A percentile compares a stretch with the other conserved stretches of the same genome.
Evolutionary conservation across 257 asterid genomes (phyloP).

Genomic region (Nicotiana benthamiana): DNA sequence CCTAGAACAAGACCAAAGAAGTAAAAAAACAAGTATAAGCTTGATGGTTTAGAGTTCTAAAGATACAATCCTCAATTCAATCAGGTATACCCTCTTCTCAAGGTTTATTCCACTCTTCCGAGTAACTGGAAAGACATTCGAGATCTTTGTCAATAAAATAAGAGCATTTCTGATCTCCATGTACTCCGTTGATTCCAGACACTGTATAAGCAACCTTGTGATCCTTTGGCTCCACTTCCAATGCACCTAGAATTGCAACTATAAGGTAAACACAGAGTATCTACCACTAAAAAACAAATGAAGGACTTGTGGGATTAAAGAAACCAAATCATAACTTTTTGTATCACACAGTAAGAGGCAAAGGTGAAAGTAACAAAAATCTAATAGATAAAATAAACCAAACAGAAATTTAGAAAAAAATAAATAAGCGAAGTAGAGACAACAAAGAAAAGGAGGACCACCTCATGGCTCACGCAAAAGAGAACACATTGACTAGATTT

Average conservation of each 20-base stretch:
- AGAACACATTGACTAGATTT: background rate
- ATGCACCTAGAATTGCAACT: constrained; percentile 51
- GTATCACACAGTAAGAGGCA: background rate
- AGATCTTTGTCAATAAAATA: constrained; percentile 77
- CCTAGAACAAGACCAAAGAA: constrained; percentile 37
- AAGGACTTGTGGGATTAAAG: background rate
- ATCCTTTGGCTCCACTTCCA: constrained; percentile 99
- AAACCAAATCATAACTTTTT: background rate
- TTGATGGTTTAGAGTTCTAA: background rate
- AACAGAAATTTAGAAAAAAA: background rate
- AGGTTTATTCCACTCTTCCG: constrained; percentile 97
- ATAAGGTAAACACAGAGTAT: background rate
- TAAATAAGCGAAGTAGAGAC: background rate
- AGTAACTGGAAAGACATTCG: constrained; percentile 91
- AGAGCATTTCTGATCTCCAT: constrained; percentile 98
- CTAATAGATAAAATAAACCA: background rate
- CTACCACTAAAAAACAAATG: background rate
- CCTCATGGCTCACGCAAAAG: background rate
- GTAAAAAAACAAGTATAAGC: constrained; percentile 2
- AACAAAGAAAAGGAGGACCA: background rate
- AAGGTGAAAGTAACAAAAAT: background rate
- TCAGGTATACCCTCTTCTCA: constrained; percentile 76
- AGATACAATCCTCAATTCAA: background rate
- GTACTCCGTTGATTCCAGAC: constrained; percentile 90
- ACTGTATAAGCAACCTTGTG: constrained; percentile 87